Conservation (phyloP, 805 yeast genomes). For the Barnettozyma wickerhamii region DNA sequence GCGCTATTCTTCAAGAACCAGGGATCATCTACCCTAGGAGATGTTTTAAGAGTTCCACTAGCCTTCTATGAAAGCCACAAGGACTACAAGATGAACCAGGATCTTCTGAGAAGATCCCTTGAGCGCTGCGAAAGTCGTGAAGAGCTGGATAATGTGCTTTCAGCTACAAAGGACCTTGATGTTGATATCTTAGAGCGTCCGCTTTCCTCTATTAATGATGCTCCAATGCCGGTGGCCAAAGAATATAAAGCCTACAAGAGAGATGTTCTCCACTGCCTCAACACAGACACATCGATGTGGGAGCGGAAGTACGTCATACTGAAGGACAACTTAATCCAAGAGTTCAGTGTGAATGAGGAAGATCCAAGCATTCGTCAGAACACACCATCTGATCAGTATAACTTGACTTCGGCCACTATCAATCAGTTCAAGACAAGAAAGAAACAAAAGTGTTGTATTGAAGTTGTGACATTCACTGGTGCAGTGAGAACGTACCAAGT, state of each 20-base stretch:
- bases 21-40: not conserved
- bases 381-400: slow-evolving; percentile 44
- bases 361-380: not conserved
- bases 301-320: slow-evolving; percentile 85
- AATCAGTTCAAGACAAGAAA: slow-evolving; percentile 34
- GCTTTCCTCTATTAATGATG: too few relatives aligned
- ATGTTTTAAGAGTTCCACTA: not conserved
- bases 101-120: not conserved
- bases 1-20: slow-evolving; percentile 4
- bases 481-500: slow-evolving; percentile 72
- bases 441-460: slow-evolving; percentile 52
- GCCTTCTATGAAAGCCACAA: not conserved
- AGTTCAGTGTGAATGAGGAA: not conserved
- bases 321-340: slow-evolving; percentile 52
- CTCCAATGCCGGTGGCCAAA: slow-evolving; percentile 6
- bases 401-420: slow-evolving; percentile 61
- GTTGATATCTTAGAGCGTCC: too few relatives aligned
- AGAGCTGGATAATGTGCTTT: not conserved
- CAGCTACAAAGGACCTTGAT: too few relatives aligned
- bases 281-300: slow-evolving; percentile 52
- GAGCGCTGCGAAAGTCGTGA: not conserved
- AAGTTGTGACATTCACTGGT: slow-evolving; percentile 66
- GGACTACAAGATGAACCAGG: slow-evolving; percentile 1
- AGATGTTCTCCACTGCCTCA: slow-evolving; percentile 54
- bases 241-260: slow-evolving; percentile 15